phyloP scores from a whole-genome alignment of 1,284 basidiomycete genomes.

The Tremellales sp. region DNA sequence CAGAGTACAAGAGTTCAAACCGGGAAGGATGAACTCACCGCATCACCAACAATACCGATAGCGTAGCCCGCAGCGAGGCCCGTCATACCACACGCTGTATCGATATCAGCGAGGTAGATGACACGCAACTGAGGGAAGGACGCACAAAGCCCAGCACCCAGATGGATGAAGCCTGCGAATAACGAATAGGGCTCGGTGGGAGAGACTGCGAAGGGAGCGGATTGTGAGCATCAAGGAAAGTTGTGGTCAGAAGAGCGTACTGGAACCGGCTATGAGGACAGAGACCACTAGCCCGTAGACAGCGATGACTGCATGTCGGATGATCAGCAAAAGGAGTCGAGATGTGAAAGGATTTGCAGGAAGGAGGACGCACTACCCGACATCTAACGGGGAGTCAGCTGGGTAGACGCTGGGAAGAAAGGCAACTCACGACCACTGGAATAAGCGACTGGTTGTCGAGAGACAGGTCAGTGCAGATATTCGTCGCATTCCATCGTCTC shows the following conservation, averaged over 20 bases:
- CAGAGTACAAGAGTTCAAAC: background rate
- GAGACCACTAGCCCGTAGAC: slow-evolving; percentile 58
- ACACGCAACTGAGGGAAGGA: background rate
- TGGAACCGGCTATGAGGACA: slow-evolving; percentile 61
- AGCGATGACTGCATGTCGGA: slow-evolving; percentile 46
- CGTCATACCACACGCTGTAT: slow-evolving; percentile 73
- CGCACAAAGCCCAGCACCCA: slow-evolving; percentile 77
- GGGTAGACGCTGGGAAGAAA: background rate
- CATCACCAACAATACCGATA: slow-evolving; percentile 94
- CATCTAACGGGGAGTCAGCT: slow-evolving; percentile 21
- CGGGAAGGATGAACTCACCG: slow-evolving; percentile 55
- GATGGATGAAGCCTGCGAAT: slow-evolving; percentile 86
- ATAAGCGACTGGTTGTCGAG: slow-evolving; percentile 66
- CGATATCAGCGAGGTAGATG: background rate
- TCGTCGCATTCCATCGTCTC: background rate
- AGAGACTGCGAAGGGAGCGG: slow-evolving; percentile 54
- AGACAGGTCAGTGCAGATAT: background rate
- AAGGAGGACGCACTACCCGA: slow-evolving; percentile 31
- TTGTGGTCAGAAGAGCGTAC: slow-evolving; percentile 49
- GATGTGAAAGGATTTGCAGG: background rate
- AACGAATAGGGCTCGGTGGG: slow-evolving; percentile 57
- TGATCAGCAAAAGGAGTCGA: too few species aligned
- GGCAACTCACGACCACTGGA: slow-evolving; percentile 55
- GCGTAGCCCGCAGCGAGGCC: slow-evolving; percentile 96
- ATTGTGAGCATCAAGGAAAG: background rate